These are phyloP conservation scores for Mycena belliarum DNA, from an alignment of 768 basidiomycete species.

Conservation along the genomic window DNA sequence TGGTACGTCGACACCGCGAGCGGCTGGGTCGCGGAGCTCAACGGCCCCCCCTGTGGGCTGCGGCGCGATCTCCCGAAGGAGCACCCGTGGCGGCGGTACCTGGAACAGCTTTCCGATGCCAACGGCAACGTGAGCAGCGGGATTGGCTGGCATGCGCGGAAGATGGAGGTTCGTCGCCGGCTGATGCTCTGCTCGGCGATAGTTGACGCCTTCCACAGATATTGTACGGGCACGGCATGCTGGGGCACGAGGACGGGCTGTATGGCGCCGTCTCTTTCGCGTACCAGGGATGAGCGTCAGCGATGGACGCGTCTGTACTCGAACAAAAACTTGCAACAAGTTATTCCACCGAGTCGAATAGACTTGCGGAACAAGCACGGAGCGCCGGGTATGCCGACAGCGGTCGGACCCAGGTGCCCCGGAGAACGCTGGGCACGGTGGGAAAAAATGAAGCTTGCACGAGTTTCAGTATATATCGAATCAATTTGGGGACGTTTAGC, in stretches of 20 bases:
- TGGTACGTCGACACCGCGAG: constrained; percentile 93
- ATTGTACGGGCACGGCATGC: constrained; percentile 85
- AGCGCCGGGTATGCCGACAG: too few relatives aligned
- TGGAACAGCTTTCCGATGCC: constrained; percentile 72
- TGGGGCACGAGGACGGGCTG: constrained; percentile 90
- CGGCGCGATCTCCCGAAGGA: constrained; percentile 55
- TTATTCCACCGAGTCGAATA: too few relatives aligned
- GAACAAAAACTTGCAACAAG: not conserved
- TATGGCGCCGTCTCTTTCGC: constrained; percentile 95
- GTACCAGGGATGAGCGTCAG: constrained; percentile 74
- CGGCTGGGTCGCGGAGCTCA: constrained; percentile 66
- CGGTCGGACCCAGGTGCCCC: too few relatives aligned
- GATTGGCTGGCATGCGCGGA: constrained; percentile 93
- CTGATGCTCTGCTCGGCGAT: constrained; percentile 2
- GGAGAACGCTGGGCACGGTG: too few relatives aligned
- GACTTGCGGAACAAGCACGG: too few relatives aligned
- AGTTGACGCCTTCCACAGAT: constrained; percentile 45
- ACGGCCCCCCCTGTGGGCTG: constrained; percentile 46
- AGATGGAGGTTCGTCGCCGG: constrained; percentile 83
- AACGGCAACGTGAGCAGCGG: constrained; percentile 90
- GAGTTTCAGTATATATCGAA: too few relatives aligned
- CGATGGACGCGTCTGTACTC: not conserved
- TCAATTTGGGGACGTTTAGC: too few relatives aligned
- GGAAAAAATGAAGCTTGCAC: too few relatives aligned
- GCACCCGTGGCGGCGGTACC: constrained; percentile 71